Evolutionary conservation across 352 stramenopile species (phyloP).

Genomic region (Pythium aphanidermatum): DNA sequence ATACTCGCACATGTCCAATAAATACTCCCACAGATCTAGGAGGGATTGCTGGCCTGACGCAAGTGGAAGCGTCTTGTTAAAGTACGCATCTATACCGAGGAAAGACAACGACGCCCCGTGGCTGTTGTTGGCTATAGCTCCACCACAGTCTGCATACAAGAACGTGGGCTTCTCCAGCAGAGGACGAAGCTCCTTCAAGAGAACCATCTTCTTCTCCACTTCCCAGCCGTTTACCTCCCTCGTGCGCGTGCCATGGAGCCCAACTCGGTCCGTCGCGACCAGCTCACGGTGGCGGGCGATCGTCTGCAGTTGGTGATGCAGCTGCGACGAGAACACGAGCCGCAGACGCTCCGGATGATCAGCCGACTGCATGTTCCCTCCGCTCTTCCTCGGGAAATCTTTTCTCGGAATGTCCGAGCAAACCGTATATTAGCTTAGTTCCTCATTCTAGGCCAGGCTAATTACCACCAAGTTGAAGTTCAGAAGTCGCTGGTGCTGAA

Average conservation of each 20-base stretch:
- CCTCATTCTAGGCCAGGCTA: constrained; percentile 3
- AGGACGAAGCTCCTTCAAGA: constrained; percentile 49
- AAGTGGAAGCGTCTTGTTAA: constrained; percentile 69
- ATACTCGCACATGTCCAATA: constrained; percentile 79
- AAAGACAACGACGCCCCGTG: constrained; percentile 19
- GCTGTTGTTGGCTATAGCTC: constrained; percentile 12
- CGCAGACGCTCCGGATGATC: constrained; percentile 37
- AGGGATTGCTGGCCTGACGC: constrained; percentile 59
- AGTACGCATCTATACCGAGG: constrained; percentile 48
- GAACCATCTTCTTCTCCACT: constrained; percentile 72
- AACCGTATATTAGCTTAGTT: constrained; percentile 1
- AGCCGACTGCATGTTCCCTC: constrained; percentile 33
- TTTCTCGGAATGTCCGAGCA: background rate
- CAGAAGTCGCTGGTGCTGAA: constrained; percentile 1
- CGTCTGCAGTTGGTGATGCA: constrained; percentile 65
- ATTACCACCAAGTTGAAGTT: background rate
- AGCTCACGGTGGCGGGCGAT: constrained; percentile 60
- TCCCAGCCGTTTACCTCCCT: constrained; percentile 69
- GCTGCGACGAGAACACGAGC: constrained; percentile 66
- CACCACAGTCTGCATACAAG: constrained; percentile 69
- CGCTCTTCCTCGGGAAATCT: constrained; percentile 1
- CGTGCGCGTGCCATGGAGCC: constrained; percentile 15
- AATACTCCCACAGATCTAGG: constrained; percentile 73
- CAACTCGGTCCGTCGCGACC: constrained; percentile 2
- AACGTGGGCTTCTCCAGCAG: constrained; percentile 67